Percentiles rank a stretch among this genome's conserved stretches.
Evolutionary conservation across 2,329 filamentous ascomycete species (phyloP).

Genomic region (Fusarium sublunatum): DNA sequence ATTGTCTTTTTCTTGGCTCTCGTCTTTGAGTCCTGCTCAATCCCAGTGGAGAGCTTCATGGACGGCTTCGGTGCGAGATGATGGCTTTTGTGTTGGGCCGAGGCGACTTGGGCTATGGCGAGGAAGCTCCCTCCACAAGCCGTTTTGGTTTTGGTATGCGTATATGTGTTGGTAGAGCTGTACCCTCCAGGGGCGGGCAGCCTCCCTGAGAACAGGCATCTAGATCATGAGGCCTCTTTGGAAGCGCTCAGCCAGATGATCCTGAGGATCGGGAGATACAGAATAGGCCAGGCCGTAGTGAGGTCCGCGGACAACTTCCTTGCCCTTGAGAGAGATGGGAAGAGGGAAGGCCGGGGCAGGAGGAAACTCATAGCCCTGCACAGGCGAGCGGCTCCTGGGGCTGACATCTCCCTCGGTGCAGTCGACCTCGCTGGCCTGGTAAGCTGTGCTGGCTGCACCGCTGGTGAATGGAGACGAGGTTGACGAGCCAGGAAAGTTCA

Average conservation of each 20-base stretch:
- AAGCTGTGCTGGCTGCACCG: conserved; percentile 60
- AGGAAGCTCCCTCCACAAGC: not conserved
- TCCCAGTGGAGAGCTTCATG: conserved; percentile 26
- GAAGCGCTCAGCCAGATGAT: conserved; percentile 43
- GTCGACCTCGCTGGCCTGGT: conserved; percentile 54
- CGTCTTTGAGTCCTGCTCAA: conserved; percentile 26
- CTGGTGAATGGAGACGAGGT: conserved; percentile 59
- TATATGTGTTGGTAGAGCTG: conserved; percentile 54
- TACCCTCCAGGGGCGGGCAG: conserved; percentile 51
- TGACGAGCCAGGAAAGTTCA: conserved; percentile 52
- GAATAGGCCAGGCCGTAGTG: conserved; percentile 51
- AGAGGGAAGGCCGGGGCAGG: conserved; percentile 36
- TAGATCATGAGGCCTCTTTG: conserved; percentile 34
- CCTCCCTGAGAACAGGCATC: conserved; percentile 11
- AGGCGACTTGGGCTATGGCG: conserved; percentile 1
- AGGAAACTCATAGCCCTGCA: conserved; percentile 24
- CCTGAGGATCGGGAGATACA: conserved; percentile 53
- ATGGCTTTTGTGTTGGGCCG: conserved; percentile 4
- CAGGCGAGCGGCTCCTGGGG: conserved; percentile 36
- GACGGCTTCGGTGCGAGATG: conserved; percentile 10
- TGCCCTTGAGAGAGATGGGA: conserved; percentile 54
- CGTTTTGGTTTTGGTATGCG: conserved; percentile 44
- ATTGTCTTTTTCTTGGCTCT: conserved; percentile 2
- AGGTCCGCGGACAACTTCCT: conserved; percentile 53
- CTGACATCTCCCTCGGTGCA: conserved; percentile 32